phyloP scores from a whole-genome alignment of 345 rosid genomes.

The Hibiscus tridactylites region DNA sequence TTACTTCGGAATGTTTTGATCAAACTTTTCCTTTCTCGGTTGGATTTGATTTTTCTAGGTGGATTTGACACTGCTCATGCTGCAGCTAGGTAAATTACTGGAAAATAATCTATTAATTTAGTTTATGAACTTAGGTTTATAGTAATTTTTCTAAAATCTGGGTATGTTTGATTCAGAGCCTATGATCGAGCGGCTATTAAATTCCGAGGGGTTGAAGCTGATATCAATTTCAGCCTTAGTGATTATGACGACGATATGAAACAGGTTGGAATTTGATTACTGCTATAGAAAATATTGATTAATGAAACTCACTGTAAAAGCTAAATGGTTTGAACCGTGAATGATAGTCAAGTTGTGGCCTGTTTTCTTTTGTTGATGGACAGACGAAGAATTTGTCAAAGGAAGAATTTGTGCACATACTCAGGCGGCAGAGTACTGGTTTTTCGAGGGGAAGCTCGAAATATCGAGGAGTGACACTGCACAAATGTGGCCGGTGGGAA shows the following conservation, averaged over 20 bases:
- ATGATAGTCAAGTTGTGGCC: conserved; percentile 9
- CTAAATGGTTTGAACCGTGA: not conserved
- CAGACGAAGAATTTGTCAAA: conserved; percentile 69
- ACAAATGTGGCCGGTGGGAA: conserved; percentile 96
- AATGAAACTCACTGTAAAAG: not conserved
- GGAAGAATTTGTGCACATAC: conserved; percentile 91
- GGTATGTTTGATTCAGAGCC: conserved; percentile 40
- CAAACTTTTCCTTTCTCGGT: conserved; percentile 5
- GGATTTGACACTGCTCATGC: conserved; percentile 98
- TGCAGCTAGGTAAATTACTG: conserved; percentile 68
- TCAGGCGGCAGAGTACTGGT: conserved; percentile 92
- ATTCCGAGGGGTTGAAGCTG: conserved; percentile 92
- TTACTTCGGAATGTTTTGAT: not conserved
- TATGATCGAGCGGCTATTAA: conserved; percentile 96
- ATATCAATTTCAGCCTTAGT: conserved; percentile 68
- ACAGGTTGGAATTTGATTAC: conserved; percentile 40
- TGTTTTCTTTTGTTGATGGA: conserved; percentile 2
- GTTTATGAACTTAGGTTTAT: not conserved
- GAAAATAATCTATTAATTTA: not conserved
- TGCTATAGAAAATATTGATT: not conserved
- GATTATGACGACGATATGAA: conserved; percentile 88
- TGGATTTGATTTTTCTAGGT: conserved; percentile 39
- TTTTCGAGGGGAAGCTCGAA: conserved; percentile 90
- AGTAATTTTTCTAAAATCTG: not conserved
- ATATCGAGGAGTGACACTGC: conserved; percentile 86